Conservation (phyloP, 495 filamentous ascomycete species). For the Parathielavia appendiculata region DNA sequence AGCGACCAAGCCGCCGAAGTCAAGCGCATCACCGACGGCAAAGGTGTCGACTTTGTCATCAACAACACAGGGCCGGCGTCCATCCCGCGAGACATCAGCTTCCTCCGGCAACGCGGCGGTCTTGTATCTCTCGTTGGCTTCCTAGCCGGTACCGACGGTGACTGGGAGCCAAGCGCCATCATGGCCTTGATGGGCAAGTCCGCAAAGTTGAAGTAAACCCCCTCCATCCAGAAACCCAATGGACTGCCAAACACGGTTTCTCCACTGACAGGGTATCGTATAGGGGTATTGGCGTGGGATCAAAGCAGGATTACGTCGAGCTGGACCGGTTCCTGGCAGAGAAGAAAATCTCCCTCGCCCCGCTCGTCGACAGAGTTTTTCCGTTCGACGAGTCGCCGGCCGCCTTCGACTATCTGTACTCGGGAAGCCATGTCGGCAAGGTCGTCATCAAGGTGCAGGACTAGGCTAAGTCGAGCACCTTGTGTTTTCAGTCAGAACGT, state of each 20-base stretch:
- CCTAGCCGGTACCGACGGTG: not conserved
- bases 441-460: not conserved
- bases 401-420: not conserved
- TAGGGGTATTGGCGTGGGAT: not conserved
- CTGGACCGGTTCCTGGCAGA: not conserved
- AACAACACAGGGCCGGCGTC: slow-evolving; percentile 23
- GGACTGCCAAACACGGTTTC: too few relatives aligned
- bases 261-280: not conserved
- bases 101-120: not conserved
- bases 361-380: not conserved
- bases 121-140: not conserved
- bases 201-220: not conserved
- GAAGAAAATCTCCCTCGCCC: not conserved
- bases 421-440: not conserved
- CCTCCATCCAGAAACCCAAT: too few relatives aligned
- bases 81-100: slow-evolving; percentile 16
- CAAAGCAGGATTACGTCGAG: not conserved
- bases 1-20: slow-evolving; percentile 24
- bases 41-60: slow-evolving; percentile 32
- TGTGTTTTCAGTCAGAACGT: too few relatives aligned
- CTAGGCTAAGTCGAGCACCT: too few relatives aligned
- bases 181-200: not conserved
- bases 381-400: not conserved
- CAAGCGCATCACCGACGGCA: slow-evolving; percentile 26
- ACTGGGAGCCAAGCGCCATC: not conserved